These are phyloP conservation scores for Venturia oleaginea DNA, from an alignment of 2,329 filamentous ascomycete genomes.

Conservation along the genomic window DNA sequence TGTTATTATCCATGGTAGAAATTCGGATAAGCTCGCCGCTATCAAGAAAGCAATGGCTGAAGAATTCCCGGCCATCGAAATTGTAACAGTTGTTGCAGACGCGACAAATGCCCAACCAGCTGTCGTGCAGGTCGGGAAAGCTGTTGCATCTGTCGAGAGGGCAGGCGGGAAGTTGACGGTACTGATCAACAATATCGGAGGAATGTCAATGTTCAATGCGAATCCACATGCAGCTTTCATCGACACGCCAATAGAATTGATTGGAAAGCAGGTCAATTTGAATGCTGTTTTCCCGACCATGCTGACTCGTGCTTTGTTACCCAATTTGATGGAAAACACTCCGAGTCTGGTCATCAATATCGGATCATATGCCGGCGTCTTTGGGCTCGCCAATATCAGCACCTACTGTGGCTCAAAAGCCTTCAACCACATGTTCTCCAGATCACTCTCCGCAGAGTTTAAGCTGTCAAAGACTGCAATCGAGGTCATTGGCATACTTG, in stretches of 20 bases:
- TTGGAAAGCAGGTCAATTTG: slow-evolving; percentile 18
- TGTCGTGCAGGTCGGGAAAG: slow-evolving; percentile 18
- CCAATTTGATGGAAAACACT: slow-evolving; percentile 26
- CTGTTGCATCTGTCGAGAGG: slow-evolving; percentile 19
- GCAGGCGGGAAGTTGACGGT: slow-evolving; percentile 39
- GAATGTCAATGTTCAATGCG: slow-evolving; percentile 24
- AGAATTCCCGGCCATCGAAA: slow-evolving; percentile 31
- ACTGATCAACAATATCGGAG: slow-evolving; percentile 50
- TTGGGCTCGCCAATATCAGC: neutral
- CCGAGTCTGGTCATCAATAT: slow-evolving; percentile 11
- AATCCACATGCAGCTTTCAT: slow-evolving; percentile 20
- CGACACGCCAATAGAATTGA: slow-evolving; percentile 9
- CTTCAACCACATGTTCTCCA: slow-evolving; percentile 11
- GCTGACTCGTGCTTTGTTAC: slow-evolving; percentile 39
- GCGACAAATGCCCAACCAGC: slow-evolving; percentile 26
- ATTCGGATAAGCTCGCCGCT: slow-evolving; percentile 37
- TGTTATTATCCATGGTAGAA: slow-evolving; percentile 50
- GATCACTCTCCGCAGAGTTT: slow-evolving; percentile 2
- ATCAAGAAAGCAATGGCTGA: slow-evolving; percentile 33
- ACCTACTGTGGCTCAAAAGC: slow-evolving; percentile 12
- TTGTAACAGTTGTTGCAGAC: slow-evolving; percentile 38
- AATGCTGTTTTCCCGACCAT: slow-evolving; percentile 39
- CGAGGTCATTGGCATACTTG: slow-evolving; percentile 10
- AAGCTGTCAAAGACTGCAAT: neutral
- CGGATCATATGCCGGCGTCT: slow-evolving; percentile 8